A percentile compares a stretch with the other conserved stretches of the same genome.
Evolutionary conservation across 148 eudicot genomes (phyloP).

Genomic region (Dianthus caryophyllus): DNA sequence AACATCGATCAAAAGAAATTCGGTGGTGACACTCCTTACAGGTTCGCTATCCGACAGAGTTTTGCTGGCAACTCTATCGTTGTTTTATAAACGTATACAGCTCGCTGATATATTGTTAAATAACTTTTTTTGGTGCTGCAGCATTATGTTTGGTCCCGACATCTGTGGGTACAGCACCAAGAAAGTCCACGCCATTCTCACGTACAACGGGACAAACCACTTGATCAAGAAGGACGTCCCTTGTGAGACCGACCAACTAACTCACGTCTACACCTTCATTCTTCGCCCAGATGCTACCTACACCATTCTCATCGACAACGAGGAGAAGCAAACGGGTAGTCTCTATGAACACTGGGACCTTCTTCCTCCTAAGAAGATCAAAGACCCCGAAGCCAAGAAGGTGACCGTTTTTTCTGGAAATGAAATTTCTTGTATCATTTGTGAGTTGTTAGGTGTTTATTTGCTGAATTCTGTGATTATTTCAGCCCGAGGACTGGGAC

Average conservation of each 20-base stretch:
- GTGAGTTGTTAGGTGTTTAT: not conserved
- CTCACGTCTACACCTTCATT: constrained; percentile 88
- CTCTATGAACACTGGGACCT: constrained; percentile 80
- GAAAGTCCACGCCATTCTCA: constrained; percentile 88
- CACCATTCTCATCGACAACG: constrained; percentile 84
- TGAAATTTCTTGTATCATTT: not conserved
- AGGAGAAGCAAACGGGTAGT: constrained; percentile 83
- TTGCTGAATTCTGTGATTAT: constrained; percentile 20
- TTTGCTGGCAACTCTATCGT: not conserved
- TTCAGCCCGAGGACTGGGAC: constrained; percentile 98
- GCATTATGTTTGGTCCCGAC: constrained; percentile 98
- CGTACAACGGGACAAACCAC: constrained; percentile 66
- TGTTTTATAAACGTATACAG: constrained; percentile 2
- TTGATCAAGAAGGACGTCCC: constrained; percentile 95
- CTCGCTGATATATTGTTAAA: constrained; percentile 2
- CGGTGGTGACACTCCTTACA: constrained; percentile 90
- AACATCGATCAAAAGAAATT: constrained; percentile 83
- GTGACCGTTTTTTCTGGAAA: constrained; percentile 22
- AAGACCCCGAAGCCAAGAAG: constrained; percentile 94
- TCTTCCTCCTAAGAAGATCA: constrained; percentile 80
- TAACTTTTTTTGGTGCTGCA: constrained; percentile 33
- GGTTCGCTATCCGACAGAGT: constrained; percentile 30
- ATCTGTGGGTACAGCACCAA: constrained; percentile 94
- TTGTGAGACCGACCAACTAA: constrained; percentile 90
- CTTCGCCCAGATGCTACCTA: constrained; percentile 95